These are phyloP conservation scores for Aspergillus hiratsukae DNA, from an alignment of 2,329 filamentous ascomycete species.

Conservation along the genomic window DNA sequence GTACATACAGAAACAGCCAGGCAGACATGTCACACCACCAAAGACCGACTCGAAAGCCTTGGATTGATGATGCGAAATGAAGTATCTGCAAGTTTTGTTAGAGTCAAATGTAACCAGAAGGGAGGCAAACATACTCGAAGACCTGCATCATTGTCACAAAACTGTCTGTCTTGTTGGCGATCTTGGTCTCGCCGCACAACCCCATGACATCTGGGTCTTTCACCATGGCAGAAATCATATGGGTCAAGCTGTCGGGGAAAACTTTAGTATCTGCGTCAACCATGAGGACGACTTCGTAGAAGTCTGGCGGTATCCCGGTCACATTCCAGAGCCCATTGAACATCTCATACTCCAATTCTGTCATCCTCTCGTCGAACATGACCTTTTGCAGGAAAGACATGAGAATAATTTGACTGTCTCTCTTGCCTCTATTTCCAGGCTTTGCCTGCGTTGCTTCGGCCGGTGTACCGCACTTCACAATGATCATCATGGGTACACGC, in stretches of 20 bases:
- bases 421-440: conserved; percentile 95
- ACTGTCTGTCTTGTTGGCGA: conserved; percentile 91
- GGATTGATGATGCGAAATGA: conserved; percentile 94
- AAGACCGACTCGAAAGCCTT: conserved; percentile 99
- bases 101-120: not conserved
- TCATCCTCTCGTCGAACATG: conserved; percentile 99
- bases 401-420: conserved; percentile 96
- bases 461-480: conserved; percentile 93
- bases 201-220: conserved; percentile 99
- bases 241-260: conserved; percentile 94
- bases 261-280: conserved; percentile 99
- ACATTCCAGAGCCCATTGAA: conserved; percentile 99
- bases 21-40: conserved; percentile 96
- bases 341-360: conserved; percentile 98
- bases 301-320: conserved; percentile 95
- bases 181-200: conserved; percentile 97
- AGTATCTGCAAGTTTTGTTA: conserved; percentile 56
- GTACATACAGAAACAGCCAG: conserved; percentile 99
- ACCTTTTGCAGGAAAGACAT: conserved; percentile 99
- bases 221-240: conserved; percentile 99
- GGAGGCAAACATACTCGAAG: conserved; percentile 61
- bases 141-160: conserved; percentile 99
- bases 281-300: conserved; percentile 97
- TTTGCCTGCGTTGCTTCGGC: conserved; percentile 78
- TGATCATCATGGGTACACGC: conserved; percentile 93